Evolutionary conservation across 495 filamentous ascomycete species (phyloP).

Genomic region (Hypoxylon rickii): DNA sequence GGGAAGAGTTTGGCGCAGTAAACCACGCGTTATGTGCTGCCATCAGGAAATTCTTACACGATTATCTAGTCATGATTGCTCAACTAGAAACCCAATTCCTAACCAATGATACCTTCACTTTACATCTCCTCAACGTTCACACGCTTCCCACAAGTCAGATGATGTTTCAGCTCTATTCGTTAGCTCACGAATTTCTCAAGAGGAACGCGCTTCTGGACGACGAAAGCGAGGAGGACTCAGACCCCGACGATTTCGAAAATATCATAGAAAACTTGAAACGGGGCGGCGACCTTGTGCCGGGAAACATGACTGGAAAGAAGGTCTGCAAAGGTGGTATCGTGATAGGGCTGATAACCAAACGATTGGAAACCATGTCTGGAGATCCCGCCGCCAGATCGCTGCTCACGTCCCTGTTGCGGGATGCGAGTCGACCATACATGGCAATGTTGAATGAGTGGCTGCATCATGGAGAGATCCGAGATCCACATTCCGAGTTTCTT

Average conservation of each 20-base stretch:
- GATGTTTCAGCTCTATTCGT: constrained; percentile 81
- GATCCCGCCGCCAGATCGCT: constrained; percentile 84
- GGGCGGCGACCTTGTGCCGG: constrained; percentile 75
- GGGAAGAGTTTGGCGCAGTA: constrained; percentile 92
- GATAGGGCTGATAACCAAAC: constrained; percentile 78
- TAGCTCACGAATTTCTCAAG: constrained; percentile 85
- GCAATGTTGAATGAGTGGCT: constrained; percentile 98
- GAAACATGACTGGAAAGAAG: constrained; percentile 82
- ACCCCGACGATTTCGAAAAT: constrained; percentile 72
- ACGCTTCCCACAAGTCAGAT: constrained; percentile 87
- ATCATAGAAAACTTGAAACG: constrained; percentile 86
- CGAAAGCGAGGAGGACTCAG: constrained; percentile 80
- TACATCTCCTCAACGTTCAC: constrained; percentile 91
- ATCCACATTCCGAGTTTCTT: constrained; percentile 92
- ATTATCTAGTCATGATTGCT: constrained; percentile 89
- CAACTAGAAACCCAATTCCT: constrained; percentile 92
- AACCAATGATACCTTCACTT: constrained; percentile 82
- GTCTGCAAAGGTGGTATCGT: constrained; percentile 94
- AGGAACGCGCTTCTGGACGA: constrained; percentile 87
- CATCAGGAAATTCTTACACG: constrained; percentile 86
- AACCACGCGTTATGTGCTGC: constrained; percentile 95
- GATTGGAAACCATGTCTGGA: constrained; percentile 85
- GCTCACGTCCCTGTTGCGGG: constrained; percentile 77
- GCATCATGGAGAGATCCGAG: constrained; percentile 92
- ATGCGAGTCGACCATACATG: constrained; percentile 95